Base-by-base conservation (phyloP, 177 flowering plant genomes). In the Vitis hybrid region DNA sequence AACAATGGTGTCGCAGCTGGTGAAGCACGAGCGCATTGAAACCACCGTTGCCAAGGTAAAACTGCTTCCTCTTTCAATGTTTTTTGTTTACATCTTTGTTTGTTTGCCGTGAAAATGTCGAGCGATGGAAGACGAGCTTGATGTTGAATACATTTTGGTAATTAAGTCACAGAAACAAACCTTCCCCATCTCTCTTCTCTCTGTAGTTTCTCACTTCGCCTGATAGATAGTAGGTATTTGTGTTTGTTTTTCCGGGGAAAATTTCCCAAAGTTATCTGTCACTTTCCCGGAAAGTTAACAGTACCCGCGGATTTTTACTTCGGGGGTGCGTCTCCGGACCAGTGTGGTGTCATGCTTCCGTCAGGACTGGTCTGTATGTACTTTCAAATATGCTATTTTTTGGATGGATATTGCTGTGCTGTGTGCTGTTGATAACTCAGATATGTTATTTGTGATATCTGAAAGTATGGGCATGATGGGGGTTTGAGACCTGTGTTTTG, bases 1-100 rank as follows among this genome's bases (percentile, higher is more conserved):
- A 78, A 92, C 98, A 13, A 87, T 94, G 97, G 98, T 94, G 2
- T 94, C 97, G 15, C 98, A 94, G 83, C 66, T 94, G 85, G 92
- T 94, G 77, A 91, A 87, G 84, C 97, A 94, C 72, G 97, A 91
- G 83, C 87, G 97, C 3, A 94, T 94, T 3, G 98, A 94, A 80
- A 94, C 97, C 54, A 92, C 97, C 11, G 90, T 94, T 20, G 92
- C 97, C 1, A 92, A 91, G 97, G 97, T 88, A 66, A 17, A 30
- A 66, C 5, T 14, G 15, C 27, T 58, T 14, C 57, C 24, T 1
- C 15, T 17, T 74, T 67, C 57, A 15, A 9, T 61, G 54, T 18
- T 53, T 58, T 70, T 71, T 24, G 27, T 24, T 24, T 35, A 35
- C 8, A 4, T 7, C 46, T 35, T 35, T 35, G 9, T 35, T 35